Base-by-base conservation (phyloP, 2,329 filamentous ascomycete species). In the Ceratocystis harringtonii region DNA sequence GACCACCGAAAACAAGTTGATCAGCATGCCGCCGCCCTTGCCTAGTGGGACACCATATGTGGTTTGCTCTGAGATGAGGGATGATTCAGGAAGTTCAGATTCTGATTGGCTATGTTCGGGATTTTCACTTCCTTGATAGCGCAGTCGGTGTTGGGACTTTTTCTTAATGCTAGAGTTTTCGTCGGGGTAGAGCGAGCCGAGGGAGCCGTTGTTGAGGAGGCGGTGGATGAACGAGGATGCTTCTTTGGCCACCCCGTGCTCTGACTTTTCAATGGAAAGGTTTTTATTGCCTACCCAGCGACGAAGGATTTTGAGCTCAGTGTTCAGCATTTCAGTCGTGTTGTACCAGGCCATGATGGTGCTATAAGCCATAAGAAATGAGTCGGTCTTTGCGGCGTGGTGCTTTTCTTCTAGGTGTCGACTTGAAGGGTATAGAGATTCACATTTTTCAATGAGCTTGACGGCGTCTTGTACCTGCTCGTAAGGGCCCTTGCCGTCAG, bases 251-350 rank as follows among this genome's bases (percentile, higher is more conserved):
- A 75, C 75, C 22, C 67, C 61, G 68, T 84, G 84, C 88, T 87
- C 25, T 86, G 82, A 72, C 88, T 88, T 62, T 85, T 85, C 73
- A 97, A 99, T 65, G 75, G 97, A 91, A 48, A 99, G 82, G 72
- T 96, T 92, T 45, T 92, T 86, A 72, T 99, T 99, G 65, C 94
- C 94, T 30, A 99, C 94, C 94, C 94, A 99, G 69, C 88, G 91
- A 74, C 94, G 92, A 69, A 99, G 76, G 69, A 97, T 92, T 15
- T 86, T 85, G 67, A 99, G 82, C 74, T 99, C 90, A 1, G 90
- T 96, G 74, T 95, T 96, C 79, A 99, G 97, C 72, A 96, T 85
- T 72, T 92, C 86, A 41, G 92, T 96, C 63, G 92, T 96, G 75
- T 97, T 99, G 79, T 96, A 88, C 94, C 94, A 99, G 2, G 92